A percentile compares a stretch with the other conserved stretches of the same genome.
phyloP scores from a whole-genome alignment of 2,329 filamentous ascomycete genomes.

The Aspergillus floridensis region DNA sequence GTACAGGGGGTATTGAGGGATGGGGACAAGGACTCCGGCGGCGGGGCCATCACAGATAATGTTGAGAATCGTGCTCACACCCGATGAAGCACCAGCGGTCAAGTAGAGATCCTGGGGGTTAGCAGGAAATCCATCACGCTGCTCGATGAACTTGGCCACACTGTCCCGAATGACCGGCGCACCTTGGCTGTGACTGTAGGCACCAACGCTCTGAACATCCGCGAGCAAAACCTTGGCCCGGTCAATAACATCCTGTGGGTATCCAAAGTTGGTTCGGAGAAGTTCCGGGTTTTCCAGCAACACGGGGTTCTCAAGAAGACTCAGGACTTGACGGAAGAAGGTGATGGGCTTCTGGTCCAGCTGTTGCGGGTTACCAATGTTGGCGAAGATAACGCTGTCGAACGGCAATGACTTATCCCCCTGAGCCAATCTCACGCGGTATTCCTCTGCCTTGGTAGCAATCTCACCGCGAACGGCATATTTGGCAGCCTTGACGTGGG shows the following conservation, averaged over 20 bases:
- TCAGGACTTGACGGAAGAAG: conserved; percentile 96
- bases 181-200: conserved; percentile 93
- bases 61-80: conserved; percentile 89
- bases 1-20: conserved; percentile 97
- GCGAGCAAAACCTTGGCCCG: conserved; percentile 77
- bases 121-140: conserved; percentile 84
- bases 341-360: conserved; percentile 98
- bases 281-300: conserved; percentile 80
- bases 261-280: conserved; percentile 72
- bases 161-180: conserved; percentile 82
- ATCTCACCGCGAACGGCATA: conserved; percentile 97
- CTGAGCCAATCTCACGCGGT: conserved; percentile 67
- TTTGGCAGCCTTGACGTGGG: conserved; percentile 77
- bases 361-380: conserved; percentile 98
- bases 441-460: conserved; percentile 88
- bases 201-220: conserved; percentile 85
- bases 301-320: conserved; percentile 83
- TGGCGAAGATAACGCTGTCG: conserved; percentile 87
- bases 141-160: conserved; percentile 87
- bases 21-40: conserved; percentile 85
- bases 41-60: conserved; percentile 76
- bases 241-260: conserved; percentile 84
- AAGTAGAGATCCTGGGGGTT: conserved; percentile 82
- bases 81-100: conserved; percentile 85
- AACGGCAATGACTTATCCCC: conserved; percentile 68